Evolutionary conservation across 2,329 filamentous ascomycete species (phyloP), one percentile per base, ranked within the genome.

Genomic region (Fusarium dimerum): DNA sequence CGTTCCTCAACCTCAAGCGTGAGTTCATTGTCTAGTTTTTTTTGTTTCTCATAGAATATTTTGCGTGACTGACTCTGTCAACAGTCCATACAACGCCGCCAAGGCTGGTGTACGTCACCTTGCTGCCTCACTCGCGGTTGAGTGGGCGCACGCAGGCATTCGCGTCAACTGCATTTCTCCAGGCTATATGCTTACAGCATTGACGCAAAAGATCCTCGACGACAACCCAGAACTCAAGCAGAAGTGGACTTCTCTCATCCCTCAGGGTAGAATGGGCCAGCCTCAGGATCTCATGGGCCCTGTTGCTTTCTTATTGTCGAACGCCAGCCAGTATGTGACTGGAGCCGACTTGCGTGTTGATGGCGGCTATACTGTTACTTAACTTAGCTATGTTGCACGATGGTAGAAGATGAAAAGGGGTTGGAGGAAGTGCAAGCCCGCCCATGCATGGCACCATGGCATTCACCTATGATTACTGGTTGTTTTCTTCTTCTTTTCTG

Each of bases 161-260:
- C 85, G 93, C 36, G 93, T 97, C 62, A 97, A 97, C 77, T 94
- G 90, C 73, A 94, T 97, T 70, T 92, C 88, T 30, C 93, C 93
- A 0, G 93, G 94, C 42, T 97, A 97, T 75, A 97, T 97, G 93
- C 78, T 96, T 61, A 97, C 93, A 15, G 89, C 92, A 52, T 76
- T 97, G 48, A 97, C 92, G 40, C 86, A 92, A 76, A 96, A 96
- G 78, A 97, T 97, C 63, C 83, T 97, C 26, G 89, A 94, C 59
- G 91, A 96, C 54, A 95, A 96, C 73, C 92, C 92, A 17, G 90
- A 94, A 49, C 84, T 97, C 39, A 89, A 92, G 73, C 81, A 87
- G 68, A 87, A 94, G 73, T 97, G 93, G 93, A 95, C 86, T 13
- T 92, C 89, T 2, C 80, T 96, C 48, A 97, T 97, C 56, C 94